Evolutionary conservation across 129 eudicot genomes (phyloP).

Genomic region (Lonicera japonica): DNA sequence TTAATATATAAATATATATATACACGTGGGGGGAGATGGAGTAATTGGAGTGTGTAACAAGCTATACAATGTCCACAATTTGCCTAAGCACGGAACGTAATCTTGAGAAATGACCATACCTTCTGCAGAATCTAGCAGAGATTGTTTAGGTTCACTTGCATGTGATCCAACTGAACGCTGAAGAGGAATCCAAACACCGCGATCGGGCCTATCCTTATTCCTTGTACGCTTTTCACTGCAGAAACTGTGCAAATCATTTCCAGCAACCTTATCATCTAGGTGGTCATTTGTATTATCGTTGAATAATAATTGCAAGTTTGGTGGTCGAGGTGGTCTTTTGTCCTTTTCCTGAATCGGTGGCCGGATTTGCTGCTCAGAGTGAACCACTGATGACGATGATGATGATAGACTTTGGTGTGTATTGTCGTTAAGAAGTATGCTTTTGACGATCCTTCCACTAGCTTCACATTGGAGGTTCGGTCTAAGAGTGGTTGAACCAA

Average conservation of each 20-base stretch:
- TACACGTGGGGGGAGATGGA: no score
- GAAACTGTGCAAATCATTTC: constrained; percentile 30
- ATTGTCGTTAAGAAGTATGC: constrained; percentile 75
- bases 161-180: constrained; percentile 67
- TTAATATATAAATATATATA: no score
- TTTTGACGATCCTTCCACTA: constrained; percentile 68
- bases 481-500: constrained; percentile 28
- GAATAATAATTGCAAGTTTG: constrained; percentile 6
- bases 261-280: constrained; percentile 43
- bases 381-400: constrained; percentile 17
- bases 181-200: constrained; percentile 96
- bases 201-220: constrained; percentile 90
- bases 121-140: constrained; percentile 41
- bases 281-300: constrained; percentile 35
- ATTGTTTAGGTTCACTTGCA: constrained; percentile 43
- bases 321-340: constrained; percentile 73
- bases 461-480: constrained; percentile 62
- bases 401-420: constrained; percentile 34
- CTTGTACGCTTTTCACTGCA: constrained; percentile 51
- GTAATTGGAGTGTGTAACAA: no score
- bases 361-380: constrained; percentile 44
- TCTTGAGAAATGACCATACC: no score
- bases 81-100: no score
- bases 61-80: no score
- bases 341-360: constrained; percentile 45